Evolutionary conservation across 2,329 filamentous ascomycete genomes (phyloP).

Genomic region (Aspergillus viridinutans): DNA sequence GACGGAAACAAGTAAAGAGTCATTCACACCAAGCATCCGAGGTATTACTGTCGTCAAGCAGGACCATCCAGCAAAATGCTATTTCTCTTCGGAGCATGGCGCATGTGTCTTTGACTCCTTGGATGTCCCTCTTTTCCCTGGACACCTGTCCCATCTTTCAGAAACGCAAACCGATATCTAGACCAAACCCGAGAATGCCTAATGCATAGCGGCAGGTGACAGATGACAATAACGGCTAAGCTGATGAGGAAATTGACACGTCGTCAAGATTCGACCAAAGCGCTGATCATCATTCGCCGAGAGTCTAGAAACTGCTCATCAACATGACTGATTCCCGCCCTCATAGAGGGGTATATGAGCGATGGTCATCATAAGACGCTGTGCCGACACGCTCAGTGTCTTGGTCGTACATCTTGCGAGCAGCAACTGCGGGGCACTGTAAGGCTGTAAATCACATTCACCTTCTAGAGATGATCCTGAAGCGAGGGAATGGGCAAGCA

Average conservation of each 20-base stretch:
- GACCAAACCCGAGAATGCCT: neutral
- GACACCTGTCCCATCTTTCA: neutral
- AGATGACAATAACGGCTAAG: neutral
- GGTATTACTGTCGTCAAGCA: too few species aligned
- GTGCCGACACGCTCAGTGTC: neutral
- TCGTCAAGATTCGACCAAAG: neutral
- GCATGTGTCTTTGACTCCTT: neutral
- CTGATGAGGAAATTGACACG: neutral
- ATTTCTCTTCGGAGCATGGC: neutral
- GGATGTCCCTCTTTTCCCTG: neutral
- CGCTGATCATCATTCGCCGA: neutral
- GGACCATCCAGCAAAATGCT: too few species aligned
- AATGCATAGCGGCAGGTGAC: neutral
- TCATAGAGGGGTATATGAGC: neutral
- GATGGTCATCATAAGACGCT: neutral
- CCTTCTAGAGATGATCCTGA: neutral
- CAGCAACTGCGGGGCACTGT: neutral
- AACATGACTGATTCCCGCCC: neutral
- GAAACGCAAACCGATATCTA: neutral
- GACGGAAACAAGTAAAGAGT: too few species aligned
- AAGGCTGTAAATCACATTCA: neutral
- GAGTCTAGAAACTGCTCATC: neutral
- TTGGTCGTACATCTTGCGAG: neutral
- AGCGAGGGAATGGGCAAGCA: neutral
- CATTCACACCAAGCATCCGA: too few species aligned